Evolutionary conservation across 768 basidiomycete species (phyloP).

Genomic region (Dendrothele bispora): DNA sequence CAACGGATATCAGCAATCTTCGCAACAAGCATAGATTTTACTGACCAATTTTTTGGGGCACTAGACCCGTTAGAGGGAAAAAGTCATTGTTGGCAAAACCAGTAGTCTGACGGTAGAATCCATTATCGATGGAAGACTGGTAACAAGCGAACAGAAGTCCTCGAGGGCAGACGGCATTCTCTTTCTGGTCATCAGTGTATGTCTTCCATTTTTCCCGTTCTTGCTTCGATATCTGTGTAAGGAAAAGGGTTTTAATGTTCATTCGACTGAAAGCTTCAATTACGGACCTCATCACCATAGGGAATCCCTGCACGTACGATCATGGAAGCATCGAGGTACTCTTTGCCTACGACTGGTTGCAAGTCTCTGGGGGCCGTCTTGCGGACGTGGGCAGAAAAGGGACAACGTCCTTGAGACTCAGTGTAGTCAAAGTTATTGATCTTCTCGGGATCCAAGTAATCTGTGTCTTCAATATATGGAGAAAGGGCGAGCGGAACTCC

Average conservation of each 20-base stretch:
- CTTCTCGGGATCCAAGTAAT: conserved; percentile 14
- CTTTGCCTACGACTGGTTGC: conserved; percentile 15
- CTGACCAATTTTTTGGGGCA: conserved; percentile 17
- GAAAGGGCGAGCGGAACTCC: conserved; percentile 30
- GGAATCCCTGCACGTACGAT: conserved; percentile 33
- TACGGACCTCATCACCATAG: conserved; percentile 29
- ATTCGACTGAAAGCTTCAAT: neutral
- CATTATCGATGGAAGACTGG: conserved; percentile 31
- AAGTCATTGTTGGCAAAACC: conserved; percentile 20
- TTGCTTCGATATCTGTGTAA: neutral
- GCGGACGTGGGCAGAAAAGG: conserved; percentile 30
- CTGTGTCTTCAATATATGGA: conserved; percentile 24
- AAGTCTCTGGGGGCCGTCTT: conserved; percentile 30
- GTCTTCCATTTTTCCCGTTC: neutral
- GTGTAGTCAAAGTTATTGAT: conserved; percentile 34
- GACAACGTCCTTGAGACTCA: conserved; percentile 22
- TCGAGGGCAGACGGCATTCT: neutral
- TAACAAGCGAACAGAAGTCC: conserved; percentile 35
- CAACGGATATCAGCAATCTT: neutral
- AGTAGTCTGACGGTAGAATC: conserved; percentile 30
- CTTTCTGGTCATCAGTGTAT: neutral
- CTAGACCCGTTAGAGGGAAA: conserved; percentile 16
- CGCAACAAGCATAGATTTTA: neutral
- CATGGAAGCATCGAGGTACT: conserved; percentile 17
- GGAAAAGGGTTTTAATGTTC: neutral